phyloP scores from a whole-genome alignment of 768 basidiomycete genomes.

The Rhizopogon salebrosus region DNA sequence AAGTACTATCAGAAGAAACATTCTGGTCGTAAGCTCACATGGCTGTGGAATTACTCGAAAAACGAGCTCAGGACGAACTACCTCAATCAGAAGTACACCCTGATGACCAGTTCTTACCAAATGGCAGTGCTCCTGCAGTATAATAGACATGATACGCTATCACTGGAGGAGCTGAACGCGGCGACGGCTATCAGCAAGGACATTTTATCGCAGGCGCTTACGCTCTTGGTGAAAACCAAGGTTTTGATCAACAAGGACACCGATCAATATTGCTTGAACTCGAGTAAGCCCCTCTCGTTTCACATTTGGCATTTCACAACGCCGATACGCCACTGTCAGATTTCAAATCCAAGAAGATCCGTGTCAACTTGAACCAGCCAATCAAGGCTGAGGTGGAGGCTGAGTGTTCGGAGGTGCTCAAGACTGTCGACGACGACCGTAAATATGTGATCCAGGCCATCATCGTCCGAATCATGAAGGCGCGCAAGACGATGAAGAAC shows the following conservation, averaged over 20 bases:
- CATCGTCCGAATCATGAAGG: constrained; percentile 94
- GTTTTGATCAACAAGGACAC: constrained; percentile 78
- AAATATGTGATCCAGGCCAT: constrained; percentile 95
- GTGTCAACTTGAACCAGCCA: constrained; percentile 84
- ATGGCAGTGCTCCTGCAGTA: constrained; percentile 90
- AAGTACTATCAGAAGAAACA: constrained; percentile 93
- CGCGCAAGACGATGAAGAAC: constrained; percentile 91
- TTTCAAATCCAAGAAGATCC: constrained; percentile 92
- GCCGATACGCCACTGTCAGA: constrained; percentile 35
- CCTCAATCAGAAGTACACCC: constrained; percentile 89
- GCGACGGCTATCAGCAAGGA: constrained; percentile 86
- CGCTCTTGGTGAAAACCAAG: constrained; percentile 79
- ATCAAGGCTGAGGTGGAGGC: constrained; percentile 94
- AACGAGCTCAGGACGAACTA: constrained; percentile 91
- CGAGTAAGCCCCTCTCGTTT: constrained; percentile 37
- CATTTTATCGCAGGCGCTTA: constrained; percentile 60
- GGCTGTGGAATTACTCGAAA: constrained; percentile 98
- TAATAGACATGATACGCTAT: constrained; percentile 85
- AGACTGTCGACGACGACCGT: constrained; percentile 93
- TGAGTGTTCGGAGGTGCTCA: constrained; percentile 82
- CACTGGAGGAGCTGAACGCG: constrained; percentile 68
- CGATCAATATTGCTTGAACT: constrained; percentile 67
- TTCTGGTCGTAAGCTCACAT: constrained; percentile 91
- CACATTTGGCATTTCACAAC: rapidly evolving
- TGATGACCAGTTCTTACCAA: constrained; percentile 94